Conservation (phyloP, 139 green algal genomes). For the Chlamydomonas schloesseri region DNA sequence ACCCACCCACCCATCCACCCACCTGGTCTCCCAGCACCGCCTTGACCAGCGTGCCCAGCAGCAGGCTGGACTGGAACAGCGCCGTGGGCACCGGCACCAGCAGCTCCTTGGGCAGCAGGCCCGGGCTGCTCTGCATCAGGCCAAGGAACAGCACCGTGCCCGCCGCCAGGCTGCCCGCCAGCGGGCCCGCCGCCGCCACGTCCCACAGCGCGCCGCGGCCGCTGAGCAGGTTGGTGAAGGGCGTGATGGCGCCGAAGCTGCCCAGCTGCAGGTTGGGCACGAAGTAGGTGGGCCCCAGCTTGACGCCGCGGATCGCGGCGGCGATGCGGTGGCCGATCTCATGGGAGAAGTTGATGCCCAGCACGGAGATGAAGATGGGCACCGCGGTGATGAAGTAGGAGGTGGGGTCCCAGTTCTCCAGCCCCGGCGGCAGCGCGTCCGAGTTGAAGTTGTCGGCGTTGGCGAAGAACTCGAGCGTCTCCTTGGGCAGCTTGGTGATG, state of each 20-base stretch:
- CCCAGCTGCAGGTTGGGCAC: slow-evolving; percentile 91
- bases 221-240: slow-evolving; percentile 78
- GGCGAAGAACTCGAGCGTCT: slow-evolving; percentile 85
- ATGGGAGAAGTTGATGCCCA: slow-evolving; percentile 81
- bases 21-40: slow-evolving; percentile 64
- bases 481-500: slow-evolving; percentile 83
- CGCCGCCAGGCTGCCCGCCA: slow-evolving; percentile 63
- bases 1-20: neutral
- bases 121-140: slow-evolving; percentile 41
- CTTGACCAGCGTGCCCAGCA: slow-evolving; percentile 76
- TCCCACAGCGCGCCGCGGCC: slow-evolving; percentile 85
- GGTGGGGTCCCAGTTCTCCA: slow-evolving; percentile 81
- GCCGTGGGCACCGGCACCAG: slow-evolving; percentile 86
- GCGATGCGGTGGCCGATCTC: slow-evolving; percentile 78
- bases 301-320: slow-evolving; percentile 65
- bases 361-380: slow-evolving; percentile 66
- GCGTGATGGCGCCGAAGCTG: slow-evolving; percentile 93
- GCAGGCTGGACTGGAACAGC: slow-evolving; percentile 86
- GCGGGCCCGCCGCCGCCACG: slow-evolving; percentile 79
- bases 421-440: slow-evolving; percentile 72
- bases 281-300: slow-evolving; percentile 88
- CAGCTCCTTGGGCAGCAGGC: slow-evolving; percentile 54
- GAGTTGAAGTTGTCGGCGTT: slow-evolving; percentile 77
- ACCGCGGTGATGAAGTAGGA: slow-evolving; percentile 82
- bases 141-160: slow-evolving; percentile 72